These are phyloP conservation scores for Hysterium pulicare DNA, from an alignment of 2,329 filamentous ascomycete species.

Conservation along the genomic window DNA sequence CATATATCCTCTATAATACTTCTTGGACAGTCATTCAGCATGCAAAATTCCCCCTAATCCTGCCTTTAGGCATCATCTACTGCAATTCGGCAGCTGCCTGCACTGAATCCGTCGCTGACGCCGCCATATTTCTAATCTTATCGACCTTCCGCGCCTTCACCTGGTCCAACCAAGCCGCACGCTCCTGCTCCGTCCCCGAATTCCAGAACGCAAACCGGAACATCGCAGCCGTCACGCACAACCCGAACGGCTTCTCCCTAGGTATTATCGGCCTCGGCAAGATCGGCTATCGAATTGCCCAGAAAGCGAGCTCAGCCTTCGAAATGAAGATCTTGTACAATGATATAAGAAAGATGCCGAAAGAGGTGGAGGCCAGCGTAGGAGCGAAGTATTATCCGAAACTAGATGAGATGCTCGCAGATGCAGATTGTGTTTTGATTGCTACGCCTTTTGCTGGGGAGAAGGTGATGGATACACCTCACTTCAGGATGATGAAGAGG, in stretches of 20 bases:
- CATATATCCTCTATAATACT: no score
- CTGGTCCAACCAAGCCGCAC: slow-evolving; percentile 60
- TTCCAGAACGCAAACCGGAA: slow-evolving; percentile 61
- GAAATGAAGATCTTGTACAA: slow-evolving; percentile 66
- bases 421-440: slow-evolving; percentile 60
- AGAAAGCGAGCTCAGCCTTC: slow-evolving; percentile 57
- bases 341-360: slow-evolving; percentile 53
- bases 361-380: slow-evolving; percentile 44
- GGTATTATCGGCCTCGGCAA: slow-evolving; percentile 69
- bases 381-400: slow-evolving; percentile 53
- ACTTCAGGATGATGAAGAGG: slow-evolving; percentile 51
- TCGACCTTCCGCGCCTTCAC: slow-evolving; percentile 65
- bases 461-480: slow-evolving; percentile 48
- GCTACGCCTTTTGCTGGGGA: slow-evolving; percentile 56
- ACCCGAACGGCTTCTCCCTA: slow-evolving; percentile 59
- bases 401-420: slow-evolving; percentile 52
- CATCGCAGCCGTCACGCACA: slow-evolving; percentile 59
- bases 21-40: no score
- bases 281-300: slow-evolving; percentile 49
- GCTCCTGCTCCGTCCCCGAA: slow-evolving; percentile 39
- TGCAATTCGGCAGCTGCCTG: slow-evolving; percentile 70
- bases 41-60: no score
- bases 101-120: slow-evolving; percentile 70
- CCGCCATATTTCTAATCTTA: slow-evolving; percentile 66
- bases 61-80: slow-evolving; percentile 62